These are phyloP conservation scores for Nitzschia putrida DNA, from an alignment of 108 stramenopile species.

Conservation along the genomic window DNA sequence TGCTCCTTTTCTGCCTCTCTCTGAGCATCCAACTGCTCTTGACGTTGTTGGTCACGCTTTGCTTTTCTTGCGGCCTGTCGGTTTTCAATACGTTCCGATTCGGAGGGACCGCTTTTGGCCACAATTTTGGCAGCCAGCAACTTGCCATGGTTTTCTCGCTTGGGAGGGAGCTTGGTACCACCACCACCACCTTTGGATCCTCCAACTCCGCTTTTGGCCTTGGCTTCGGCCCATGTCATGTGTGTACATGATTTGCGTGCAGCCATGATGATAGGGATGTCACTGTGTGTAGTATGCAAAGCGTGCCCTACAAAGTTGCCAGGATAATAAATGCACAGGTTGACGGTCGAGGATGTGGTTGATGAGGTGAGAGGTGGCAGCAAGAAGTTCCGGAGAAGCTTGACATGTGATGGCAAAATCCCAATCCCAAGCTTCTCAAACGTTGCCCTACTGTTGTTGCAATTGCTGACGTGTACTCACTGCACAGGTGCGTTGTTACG, in stretches of 20 bases:
- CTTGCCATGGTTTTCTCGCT: conserved; percentile 31
- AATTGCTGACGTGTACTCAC: neutral
- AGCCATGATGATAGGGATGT: conserved; percentile 26
- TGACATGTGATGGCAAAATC: no score
- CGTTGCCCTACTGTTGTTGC: no score
- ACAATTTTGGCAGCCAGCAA: conserved; percentile 40
- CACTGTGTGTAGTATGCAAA: no score
- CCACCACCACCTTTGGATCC: conserved; percentile 17
- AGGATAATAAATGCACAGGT: no score
- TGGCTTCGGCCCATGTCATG: conserved; percentile 57
- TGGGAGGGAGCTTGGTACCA: conserved; percentile 11
- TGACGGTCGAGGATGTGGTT: no score
- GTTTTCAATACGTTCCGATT: conserved; percentile 10
- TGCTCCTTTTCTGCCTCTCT: conserved; percentile 41
- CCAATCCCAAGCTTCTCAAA: no score
- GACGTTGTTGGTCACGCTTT: conserved; percentile 20
- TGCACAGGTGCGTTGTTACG: neutral
- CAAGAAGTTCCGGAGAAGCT: no score
- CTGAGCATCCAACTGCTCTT: conserved; percentile 19
- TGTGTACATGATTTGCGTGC: conserved; percentile 57
- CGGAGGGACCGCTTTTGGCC: conserved; percentile 15
- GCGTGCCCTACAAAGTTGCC: no score
- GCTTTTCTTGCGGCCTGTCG: conserved; percentile 37
- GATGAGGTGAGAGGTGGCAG: no score
- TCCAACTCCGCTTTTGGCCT: conserved; percentile 40